Base-by-base conservation (phyloP, 2,329 filamentous ascomycete genomes). In the Diaporthe sp. region DNA sequence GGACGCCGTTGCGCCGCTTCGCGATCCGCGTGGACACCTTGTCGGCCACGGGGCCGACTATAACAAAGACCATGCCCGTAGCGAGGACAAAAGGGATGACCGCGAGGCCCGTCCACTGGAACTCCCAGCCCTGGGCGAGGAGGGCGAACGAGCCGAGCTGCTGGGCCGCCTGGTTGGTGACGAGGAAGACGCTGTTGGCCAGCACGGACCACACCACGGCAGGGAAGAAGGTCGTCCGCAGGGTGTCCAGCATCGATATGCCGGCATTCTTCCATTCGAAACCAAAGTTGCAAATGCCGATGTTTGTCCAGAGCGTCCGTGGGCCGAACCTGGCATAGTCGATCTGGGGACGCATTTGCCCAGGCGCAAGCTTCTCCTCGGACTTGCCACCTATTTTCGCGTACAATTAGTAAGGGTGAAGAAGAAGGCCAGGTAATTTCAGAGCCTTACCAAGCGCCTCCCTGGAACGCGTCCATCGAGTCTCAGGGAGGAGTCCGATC, bases 401-500 rank as follows among this genome's bases (percentile, higher is more conserved):
- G 5, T 25, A 4, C 7, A 2, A 30, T 39, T 9, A 39, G 71
- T 47, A 30, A 71, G 4, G 17, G 9, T 35, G 9, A 25, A 19
- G 1, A 35, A 7, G 32, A 27, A 5, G 22, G 4, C 2, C 1
- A 9, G 37, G 0, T 32, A 27, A 4, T 9, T 27, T 25, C 6
- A 44, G 9, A 44, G 30, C 32, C 73, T 53, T 74, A 78, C 81
- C 79, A 6, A 83, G 77, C 72, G 81, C 80, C 6, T 80, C 79
- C 12, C 74, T 75, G 1, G 81, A 80, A 17, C 83, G 78, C 0
- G 75, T 78, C 79, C 79, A 82, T 4, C 81, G 78, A 0, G 83
- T 84, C 76, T 84, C 83, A 2, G 83, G 83, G 2, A 84, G 74
- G 27, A 81, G 79, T 3, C 76, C 70, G 8, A 84, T 78, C 7